Base-by-base conservation (phyloP, 371 early-diverging fungal species). In the Mitosporidium daphniae region DNA sequence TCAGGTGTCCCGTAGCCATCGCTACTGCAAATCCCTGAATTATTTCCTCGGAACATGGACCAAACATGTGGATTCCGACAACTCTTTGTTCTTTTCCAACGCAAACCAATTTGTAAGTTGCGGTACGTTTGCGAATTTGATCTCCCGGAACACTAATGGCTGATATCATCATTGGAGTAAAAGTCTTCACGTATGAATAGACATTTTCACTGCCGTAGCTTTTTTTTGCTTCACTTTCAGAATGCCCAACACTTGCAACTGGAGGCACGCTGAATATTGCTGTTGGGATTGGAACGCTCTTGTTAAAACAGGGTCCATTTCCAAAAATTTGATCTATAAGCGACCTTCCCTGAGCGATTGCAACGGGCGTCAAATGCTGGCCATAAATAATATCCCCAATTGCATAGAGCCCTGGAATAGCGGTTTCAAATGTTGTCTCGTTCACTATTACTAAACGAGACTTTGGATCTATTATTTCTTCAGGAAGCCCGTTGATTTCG, bases 351-450 rank as follows among this genome's bases (percentile, higher is more conserved):
- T 84, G 82, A 23, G 82, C 78, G 36, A 82, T 80, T 24, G 86
- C 51, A 17, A 49, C 53, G 32, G 91, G 91, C 9, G 94, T 93
- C 31, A 93, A 51, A 54, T 74, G 66, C 16, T 59, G 61, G 26
- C 56, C 44, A 28, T 84, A 84, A 35, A 65, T 70, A 18, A 78
- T 69, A 46, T 93, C 94, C 20, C 94, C 94, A 4, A 93, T 50
- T 4, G 84, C 71, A 47, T 59, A 73, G 5, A 89, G 45, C 14
- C 56, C 52, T 8, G 45, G 39, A 2, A 38, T 41, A 10, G 27
- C 36, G 2, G 89, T 91, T 30, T 63, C 52, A 43, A 86, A 86
- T 44, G 48, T 27, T 21, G 40, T 45, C 30, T 44, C 45, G 23
- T 46, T 43, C n/a, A 22, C 39, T n/a, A n/a, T n/a, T 11, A 9